Conservation (phyloP, 352 stramenopile genomes). For the Blastocystis sp. region DNA sequence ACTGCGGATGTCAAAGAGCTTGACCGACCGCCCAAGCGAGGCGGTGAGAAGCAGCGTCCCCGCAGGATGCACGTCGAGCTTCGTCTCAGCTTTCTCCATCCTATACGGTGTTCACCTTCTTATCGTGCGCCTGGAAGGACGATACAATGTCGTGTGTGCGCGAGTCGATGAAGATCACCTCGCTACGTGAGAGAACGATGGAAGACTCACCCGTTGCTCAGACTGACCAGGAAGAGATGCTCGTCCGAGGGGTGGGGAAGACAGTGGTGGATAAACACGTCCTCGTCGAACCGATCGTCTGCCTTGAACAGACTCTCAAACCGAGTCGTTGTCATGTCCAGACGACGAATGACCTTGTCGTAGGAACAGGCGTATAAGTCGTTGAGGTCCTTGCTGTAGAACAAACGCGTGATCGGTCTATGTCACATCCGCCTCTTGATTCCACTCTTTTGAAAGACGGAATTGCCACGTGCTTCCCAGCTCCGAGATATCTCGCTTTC, state of each 20-base stretch:
- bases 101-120: constrained; percentile 43
- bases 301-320: constrained; percentile 32
- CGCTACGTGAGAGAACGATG: not conserved
- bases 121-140: constrained; percentile 36
- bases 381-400: not conserved
- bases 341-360: constrained; percentile 20
- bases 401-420: constrained; percentile 20
- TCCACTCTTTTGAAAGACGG: constrained; percentile 14
- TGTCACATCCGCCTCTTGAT: not conserved
- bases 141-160: not conserved
- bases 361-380: constrained; percentile 44
- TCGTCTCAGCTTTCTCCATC: not conserved
- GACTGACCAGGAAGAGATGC: not conserved
- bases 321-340: constrained; percentile 8
- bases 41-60: not conserved
- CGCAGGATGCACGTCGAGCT: constrained; percentile 15
- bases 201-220: constrained; percentile 2
- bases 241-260: not conserved
- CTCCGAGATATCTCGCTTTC: constrained; percentile 9
- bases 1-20: constrained; percentile 6
- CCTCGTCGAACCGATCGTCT: not conserved
- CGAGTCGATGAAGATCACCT: not conserved
- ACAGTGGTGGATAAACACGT: constrained; percentile 47
- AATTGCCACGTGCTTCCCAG: constrained; percentile 31
- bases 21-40: constrained; percentile 19